Conservation (phyloP, 2,329 filamentous ascomycete genomes). For the Elsinoe arachidis region DNA sequence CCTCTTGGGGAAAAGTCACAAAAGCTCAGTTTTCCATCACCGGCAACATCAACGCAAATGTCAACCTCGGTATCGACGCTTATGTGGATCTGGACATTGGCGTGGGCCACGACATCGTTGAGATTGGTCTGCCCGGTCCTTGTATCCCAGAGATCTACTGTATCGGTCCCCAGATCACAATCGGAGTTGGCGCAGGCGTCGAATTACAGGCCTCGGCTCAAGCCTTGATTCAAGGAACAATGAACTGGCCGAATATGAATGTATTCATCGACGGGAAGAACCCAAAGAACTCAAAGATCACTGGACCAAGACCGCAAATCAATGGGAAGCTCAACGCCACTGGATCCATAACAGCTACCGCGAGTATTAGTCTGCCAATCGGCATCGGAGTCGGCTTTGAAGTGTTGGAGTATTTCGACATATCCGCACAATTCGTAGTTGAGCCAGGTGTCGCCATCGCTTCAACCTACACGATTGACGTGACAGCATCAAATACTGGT, state of each 20-base stretch:
- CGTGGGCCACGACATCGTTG: not conserved
- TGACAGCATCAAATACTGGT: not conserved
- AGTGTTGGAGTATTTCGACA: not conserved
- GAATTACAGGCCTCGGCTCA: not conserved
- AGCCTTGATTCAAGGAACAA: not conserved
- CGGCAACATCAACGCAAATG: not conserved
- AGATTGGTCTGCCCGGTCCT: not conserved
- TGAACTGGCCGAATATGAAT: not conserved
- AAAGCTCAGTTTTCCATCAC: not conserved
- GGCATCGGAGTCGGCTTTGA: not conserved
- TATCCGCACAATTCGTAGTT: not conserved
- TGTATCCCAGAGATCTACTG: not conserved
- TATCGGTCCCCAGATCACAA: not conserved
- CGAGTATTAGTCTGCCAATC: not conserved
- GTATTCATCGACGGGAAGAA: slow-evolving; percentile 3
- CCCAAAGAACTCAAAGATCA: not conserved
- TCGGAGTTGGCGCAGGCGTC: not conserved
- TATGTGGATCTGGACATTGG: not conserved
- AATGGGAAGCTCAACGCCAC: not conserved
- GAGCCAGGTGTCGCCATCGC: not conserved
- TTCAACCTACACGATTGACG: not conserved
- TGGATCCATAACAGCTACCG: not conserved
- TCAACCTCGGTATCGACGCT: not conserved
- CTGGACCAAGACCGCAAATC: not conserved
- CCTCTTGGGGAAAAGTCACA: not conserved